Evolutionary conservation across 768 basidiomycete species (phyloP), one percentile per base, ranked within the genome.

Genomic region (Auricularia heimuer): DNA sequence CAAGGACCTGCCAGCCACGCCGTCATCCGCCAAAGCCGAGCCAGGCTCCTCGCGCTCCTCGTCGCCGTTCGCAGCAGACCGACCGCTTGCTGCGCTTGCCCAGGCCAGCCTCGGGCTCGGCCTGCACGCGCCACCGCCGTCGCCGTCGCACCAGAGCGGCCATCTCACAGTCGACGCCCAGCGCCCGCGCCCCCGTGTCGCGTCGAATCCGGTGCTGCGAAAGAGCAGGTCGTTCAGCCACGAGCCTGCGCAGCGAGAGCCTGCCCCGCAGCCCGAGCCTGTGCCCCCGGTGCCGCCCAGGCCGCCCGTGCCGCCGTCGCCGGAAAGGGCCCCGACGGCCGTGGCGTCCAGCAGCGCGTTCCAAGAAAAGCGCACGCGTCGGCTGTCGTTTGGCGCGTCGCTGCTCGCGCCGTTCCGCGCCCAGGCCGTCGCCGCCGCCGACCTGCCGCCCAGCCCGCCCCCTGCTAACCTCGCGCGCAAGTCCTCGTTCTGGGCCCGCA

Each of bases 51-150:
- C 65, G 21, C 45, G 51, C 44, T 11, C 62, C 2, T 63, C 65
- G 6, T 37, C 62, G 21, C 4, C 47, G 4, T 14, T 42, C 4
- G 14, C n/a, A 29, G 36, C 42, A 6, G 14, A n/a, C 60, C 2
- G 11, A 33, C n/a, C 75, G 8, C 74, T 78, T 21, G 66, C 79
- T 35, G 80, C 81, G 39, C 75, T 84, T 24, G 82, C 82, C 21
- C 86, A 84, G 51, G 82, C 87, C 36, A 77, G 82, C 2, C 71
- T 86, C 35, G 85, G 85, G 37, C 70, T 88, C 34, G 84, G 86
- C 60, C 76, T 86, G 37, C 80, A 29, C 70, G 29, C 29, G 29
- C 77, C 8, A 70, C 74, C 16, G 47, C 34, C 4, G 10, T 39
- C 60, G 51, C 58, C 14, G 54, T 47, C 33, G 36, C 51, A 35